Evolutionary conservation across 1,284 basidiomycete genomes (phyloP).

Genomic region (Ganoderma lucidum): DNA sequence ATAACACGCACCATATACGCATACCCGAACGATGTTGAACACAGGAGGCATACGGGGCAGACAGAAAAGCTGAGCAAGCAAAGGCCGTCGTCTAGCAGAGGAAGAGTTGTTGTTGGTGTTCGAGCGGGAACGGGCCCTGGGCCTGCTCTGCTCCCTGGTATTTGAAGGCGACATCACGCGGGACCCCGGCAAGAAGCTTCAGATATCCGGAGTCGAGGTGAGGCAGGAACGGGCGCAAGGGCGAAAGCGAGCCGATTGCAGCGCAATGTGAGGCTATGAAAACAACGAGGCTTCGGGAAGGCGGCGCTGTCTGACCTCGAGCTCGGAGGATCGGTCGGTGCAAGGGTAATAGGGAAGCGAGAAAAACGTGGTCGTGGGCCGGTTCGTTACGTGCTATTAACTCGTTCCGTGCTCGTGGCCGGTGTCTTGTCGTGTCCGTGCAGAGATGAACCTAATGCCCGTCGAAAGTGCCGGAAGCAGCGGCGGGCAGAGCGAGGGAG

Average conservation of each 20-base stretch:
- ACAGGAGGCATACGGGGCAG: constrained; percentile 53
- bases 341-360: constrained; percentile 8
- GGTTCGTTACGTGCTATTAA: constrained; percentile 10
- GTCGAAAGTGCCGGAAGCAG: constrained; percentile 1
- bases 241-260: constrained; percentile 15
- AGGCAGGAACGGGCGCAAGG: constrained; percentile 13
- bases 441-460: constrained; percentile 7
- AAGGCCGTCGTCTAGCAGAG: constrained; percentile 33
- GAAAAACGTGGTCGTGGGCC: constrained; percentile 26
- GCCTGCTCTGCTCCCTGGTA: constrained; percentile 37
- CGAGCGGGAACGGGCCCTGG: constrained; percentile 39
- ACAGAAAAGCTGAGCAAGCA: constrained; percentile 38
- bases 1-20: constrained; percentile 62
- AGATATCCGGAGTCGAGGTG: constrained; percentile 1
- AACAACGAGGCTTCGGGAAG: constrained; percentile 38
- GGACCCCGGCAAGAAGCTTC: constrained; percentile 7
- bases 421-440: constrained; percentile 18
- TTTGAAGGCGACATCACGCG: constrained; percentile 49
- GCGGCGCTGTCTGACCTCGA: constrained; percentile 24
- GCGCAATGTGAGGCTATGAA: constrained; percentile 34
- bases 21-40: constrained; percentile 71
- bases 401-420: constrained; percentile 23
- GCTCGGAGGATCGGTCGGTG: constrained; percentile 1
- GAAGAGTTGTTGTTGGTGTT: constrained; percentile 31
- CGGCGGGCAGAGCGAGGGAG: constrained; percentile 15